These are phyloP conservation scores for Aspergillus tubingensis DNA, from an alignment of 2,329 filamentous ascomycete genomes.

Conservation along the genomic window DNA sequence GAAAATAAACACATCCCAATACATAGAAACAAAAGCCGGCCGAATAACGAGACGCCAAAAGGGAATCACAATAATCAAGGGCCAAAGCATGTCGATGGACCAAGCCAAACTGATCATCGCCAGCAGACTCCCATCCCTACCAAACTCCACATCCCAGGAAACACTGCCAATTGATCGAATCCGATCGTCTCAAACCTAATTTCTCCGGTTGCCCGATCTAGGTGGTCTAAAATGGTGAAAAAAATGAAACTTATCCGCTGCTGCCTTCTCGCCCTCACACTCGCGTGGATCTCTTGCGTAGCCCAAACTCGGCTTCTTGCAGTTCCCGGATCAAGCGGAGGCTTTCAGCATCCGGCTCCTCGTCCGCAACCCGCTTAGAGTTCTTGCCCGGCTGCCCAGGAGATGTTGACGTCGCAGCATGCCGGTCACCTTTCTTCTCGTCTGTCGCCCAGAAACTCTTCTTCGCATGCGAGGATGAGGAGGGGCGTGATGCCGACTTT, in stretches of 20 bases:
- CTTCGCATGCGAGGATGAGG: constrained; percentile 40
- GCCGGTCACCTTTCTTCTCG: constrained; percentile 41
- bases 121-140: constrained; percentile 17
- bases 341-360: constrained; percentile 45
- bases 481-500: constrained; percentile 39
- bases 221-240: constrained; percentile 11
- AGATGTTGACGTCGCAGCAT: constrained; percentile 27
- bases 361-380: constrained; percentile 30
- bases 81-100: background rate
- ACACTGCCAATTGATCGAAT: constrained; percentile 10
- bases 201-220: constrained; percentile 17
- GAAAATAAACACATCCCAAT: background rate
- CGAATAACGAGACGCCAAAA: constrained; percentile 5
- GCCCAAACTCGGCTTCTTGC: constrained; percentile 49
- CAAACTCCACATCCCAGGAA: constrained; percentile 22
- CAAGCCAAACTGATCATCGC: constrained; percentile 17
- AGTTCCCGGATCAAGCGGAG: constrained; percentile 48
- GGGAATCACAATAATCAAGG: constrained; percentile 1
- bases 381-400: constrained; percentile 32
- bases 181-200: constrained; percentile 6
- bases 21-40: background rate
- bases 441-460: constrained; percentile 37
- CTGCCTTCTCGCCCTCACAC: constrained; percentile 11
- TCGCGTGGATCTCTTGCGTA: constrained; percentile 38
- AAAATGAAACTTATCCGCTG: constrained; percentile 2